A percentile compares a stretch with the other conserved stretches of the same genome.
Conservation (phyloP, 2,329 filamentous ascomycete species). For the Zymoseptoria tritici region DNA sequence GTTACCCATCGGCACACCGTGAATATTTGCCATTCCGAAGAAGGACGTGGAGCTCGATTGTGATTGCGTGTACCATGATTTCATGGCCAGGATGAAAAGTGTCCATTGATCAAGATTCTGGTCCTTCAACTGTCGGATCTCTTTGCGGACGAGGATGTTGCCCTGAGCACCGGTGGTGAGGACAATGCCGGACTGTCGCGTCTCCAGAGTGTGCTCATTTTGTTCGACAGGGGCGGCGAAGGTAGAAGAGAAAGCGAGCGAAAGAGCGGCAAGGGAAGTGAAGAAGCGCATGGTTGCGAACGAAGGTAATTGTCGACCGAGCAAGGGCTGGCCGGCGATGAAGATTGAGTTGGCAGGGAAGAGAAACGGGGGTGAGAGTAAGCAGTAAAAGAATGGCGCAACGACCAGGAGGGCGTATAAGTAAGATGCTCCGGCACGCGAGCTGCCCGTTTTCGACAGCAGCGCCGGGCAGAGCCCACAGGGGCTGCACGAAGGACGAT, state of each 20-base stretch:
- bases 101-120: conserved; percentile 21
- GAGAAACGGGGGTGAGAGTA: neutral
- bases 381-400: neutral
- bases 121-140: conserved; percentile 19
- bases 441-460: neutral
- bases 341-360: neutral
- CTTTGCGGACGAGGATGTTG: conserved; percentile 16
- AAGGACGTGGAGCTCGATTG: conserved; percentile 7
- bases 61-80: conserved; percentile 11
- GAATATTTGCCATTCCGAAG: conserved; percentile 20
- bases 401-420: neutral
- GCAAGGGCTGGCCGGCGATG: neutral
- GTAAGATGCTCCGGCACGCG: neutral
- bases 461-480: neutral
- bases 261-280: conserved; percentile 9
- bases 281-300: conserved; percentile 13
- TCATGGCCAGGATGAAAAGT: conserved; percentile 20
- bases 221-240: conserved; percentile 9
- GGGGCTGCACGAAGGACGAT: neutral
- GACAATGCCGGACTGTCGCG: conserved; percentile 7
- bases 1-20: conserved; percentile 20
- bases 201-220: conserved; percentile 8
- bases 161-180: conserved; percentile 8
- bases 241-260: conserved; percentile 15
- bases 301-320: neutral